Conservation (phyloP, 2,329 filamentous ascomycete species). For the Epichloe gansuensis region DNA sequence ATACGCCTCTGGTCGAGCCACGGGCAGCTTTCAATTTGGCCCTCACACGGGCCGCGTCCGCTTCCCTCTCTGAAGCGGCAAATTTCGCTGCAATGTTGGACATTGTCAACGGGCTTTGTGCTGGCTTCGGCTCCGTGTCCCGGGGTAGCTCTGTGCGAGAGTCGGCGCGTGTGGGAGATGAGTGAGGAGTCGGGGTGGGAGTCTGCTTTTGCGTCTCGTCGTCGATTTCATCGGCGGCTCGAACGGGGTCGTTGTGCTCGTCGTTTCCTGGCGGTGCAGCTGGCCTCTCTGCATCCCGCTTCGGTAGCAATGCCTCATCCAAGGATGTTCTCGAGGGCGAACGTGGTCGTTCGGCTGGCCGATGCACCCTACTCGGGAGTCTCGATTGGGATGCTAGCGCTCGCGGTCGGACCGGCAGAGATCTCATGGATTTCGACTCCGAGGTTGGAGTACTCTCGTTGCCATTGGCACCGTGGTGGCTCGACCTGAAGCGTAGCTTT, state of each 20-base stretch:
- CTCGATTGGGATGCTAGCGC: slow-evolving; percentile 2
- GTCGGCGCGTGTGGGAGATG: background rate
- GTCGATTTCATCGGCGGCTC: background rate
- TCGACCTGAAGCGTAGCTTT: slow-evolving; percentile 19
- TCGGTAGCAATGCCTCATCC: slow-evolving; percentile 21
- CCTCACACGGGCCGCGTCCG: slow-evolving; percentile 48
- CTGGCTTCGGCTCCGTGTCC: slow-evolving; percentile 12
- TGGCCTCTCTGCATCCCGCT: slow-evolving; percentile 9
- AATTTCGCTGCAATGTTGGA: slow-evolving; percentile 50
- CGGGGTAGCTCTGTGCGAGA: background rate
- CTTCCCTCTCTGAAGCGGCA: slow-evolving; percentile 49
- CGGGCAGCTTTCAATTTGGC: slow-evolving; percentile 47
- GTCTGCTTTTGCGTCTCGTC: background rate
- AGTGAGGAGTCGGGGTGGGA: background rate
- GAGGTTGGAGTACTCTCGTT: slow-evolving; percentile 34
- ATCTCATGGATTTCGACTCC: slow-evolving; percentile 15
- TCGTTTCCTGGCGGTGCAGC: background rate
- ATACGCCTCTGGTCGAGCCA: slow-evolving; percentile 19
- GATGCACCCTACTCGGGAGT: slow-evolving; percentile 1
- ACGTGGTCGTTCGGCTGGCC: slow-evolving; percentile 10
- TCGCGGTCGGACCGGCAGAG: slow-evolving; percentile 12
- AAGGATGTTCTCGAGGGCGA: slow-evolving; percentile 19
- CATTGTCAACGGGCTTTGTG: slow-evolving; percentile 47
- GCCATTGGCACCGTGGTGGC: slow-evolving; percentile 31
- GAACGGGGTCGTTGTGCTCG: slow-evolving; percentile 1